Base-by-base conservation (phyloP, 495 filamentous ascomycete species). In the Coniosporium apollinis region DNA sequence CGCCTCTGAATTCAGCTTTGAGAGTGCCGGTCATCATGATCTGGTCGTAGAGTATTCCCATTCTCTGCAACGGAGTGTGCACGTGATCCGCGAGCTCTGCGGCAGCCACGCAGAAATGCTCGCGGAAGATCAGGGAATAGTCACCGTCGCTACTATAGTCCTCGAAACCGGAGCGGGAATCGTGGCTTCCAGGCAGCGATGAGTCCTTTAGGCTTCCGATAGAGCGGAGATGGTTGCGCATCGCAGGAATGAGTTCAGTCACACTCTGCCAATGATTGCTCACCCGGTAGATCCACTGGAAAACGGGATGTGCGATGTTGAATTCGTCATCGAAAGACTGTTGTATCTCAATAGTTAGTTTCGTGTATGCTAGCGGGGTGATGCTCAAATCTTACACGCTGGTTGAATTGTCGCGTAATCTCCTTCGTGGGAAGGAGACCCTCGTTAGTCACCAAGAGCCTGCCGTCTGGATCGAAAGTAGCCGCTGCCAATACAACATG, bases 281-380 rank as follows among this genome's bases (percentile, higher is more conserved):
- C 9, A 80, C 79, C 37, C 79, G 69, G 50, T 80, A 91, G 30
- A 84, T 69, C 85, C 85, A 93, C 19, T 84, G 72, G 52, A 89
- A 94, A 8, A 82, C 72, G 2, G 79, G 73, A 48, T 93, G 83
- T 10, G 68, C 67, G 26, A 75, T 72, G 22, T 72, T 72, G 45
- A 94, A 83, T 19, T 72, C 66, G 33, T 92, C 82, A 35, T 81
- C 69, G 41, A 79, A 76, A 2, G 71, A 74, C 67, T 75, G 46
- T 28, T 3, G 7, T 7, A 18, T 8, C 22, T 18, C 33, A 34
- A 14, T 30, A 3, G 15, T 38, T 22, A 43, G 15, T 2, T 22
- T 22, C 38, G 10, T 16, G 3, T 31, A 31, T 21, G 34, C 7
- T 20, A 18, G 14, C 21, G 22, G 18, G 31, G 16, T 28, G 30